Base-by-base conservation (phyloP, 2,329 filamentous ascomycete genomes). In the Alternaria atra region DNA sequence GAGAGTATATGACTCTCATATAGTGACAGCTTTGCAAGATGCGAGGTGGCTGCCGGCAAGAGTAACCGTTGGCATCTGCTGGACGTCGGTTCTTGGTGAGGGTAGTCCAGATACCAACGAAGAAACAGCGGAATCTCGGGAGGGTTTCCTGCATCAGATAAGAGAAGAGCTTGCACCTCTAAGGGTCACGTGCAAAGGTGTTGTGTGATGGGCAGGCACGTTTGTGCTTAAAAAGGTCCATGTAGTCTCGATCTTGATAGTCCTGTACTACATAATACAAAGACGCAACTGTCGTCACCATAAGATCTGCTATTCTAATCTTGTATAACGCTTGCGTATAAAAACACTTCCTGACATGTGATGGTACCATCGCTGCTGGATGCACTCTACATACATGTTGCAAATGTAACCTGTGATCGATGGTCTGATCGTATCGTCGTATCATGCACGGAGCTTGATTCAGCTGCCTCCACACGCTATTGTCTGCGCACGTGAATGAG, bases 401-500 rank as follows among this genome's bases (percentile, higher is more conserved):
- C 27, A 29, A 29, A 29, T 29, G 27, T 8, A 29, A 29, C 7
- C 27, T 29, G 27, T 8, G 27, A 29, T 29, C 7, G 27, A 29
- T 29, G 27, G 7, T 29, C 27, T 3, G 27, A 3, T 29, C 27
- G 27, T 2, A 29, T 5, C 7, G 27, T 29, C 7, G 5, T 29
- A 42, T 13, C 13, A 25, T 42, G 23, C 2, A 23, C 17, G 20
- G 13, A 42, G 2, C 17, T 23, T 42, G 20, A 20, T 20, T 20
- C 20, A 58, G 40, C 9, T 58, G 35, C 9, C 30, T 52, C 54
- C 44, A 53, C 12, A 52, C 35, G 17, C 53, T 64, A 32, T 59
- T 54, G 6, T 58, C 52, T 3, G 58, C 47, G 30, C 58, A 61
- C 3, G 55, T 54, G 15, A 61, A 58, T 0, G 55, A 47, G 9